phyloP scores from a whole-genome alignment of 2,329 filamentous ascomycete species.

The Coniochaeta prunicola region DNA sequence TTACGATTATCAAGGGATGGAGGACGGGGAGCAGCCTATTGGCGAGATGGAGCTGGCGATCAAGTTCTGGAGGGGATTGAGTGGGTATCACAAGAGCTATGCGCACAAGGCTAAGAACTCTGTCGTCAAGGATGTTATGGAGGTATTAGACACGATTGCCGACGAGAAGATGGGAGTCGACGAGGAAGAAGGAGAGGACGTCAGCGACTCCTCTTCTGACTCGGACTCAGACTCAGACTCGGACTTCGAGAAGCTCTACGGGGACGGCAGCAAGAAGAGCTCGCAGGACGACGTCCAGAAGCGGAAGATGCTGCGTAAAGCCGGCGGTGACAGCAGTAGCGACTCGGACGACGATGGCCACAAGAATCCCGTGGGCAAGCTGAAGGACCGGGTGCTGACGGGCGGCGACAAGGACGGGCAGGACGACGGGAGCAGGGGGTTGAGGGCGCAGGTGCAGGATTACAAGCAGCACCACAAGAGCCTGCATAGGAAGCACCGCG shows the following conservation, averaged over 20 bases:
- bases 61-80: conserved; percentile 55
- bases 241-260: conserved; percentile 17
- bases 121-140: conserved; percentile 52
- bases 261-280: conserved; percentile 15
- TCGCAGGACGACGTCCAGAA: conserved; percentile 17
- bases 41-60: conserved; percentile 51
- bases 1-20: conserved; percentile 28
- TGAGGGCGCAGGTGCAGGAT: conserved; percentile 46
- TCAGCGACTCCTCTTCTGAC: background rate
- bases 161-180: conserved; percentile 40
- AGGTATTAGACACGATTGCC: conserved; percentile 54
- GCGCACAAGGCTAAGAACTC: conserved; percentile 41
- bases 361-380: conserved; percentile 7
- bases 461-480: conserved; percentile 52
- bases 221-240: conserved; percentile 16
- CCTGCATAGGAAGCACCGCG: conserved; percentile 58
- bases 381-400: conserved; percentile 18
- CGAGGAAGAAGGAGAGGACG: conserved; percentile 10
- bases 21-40: conserved; percentile 46
- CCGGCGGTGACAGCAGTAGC: conserved; percentile 13
- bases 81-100: conserved; percentile 48
- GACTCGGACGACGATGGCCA: conserved; percentile 9
- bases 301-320: conserved; percentile 24
- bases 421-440: conserved; percentile 36
- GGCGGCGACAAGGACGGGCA: conserved; percentile 22